Conservation (phyloP, 352 stramenopile species). For the Globisporangium ultimum region DNA sequence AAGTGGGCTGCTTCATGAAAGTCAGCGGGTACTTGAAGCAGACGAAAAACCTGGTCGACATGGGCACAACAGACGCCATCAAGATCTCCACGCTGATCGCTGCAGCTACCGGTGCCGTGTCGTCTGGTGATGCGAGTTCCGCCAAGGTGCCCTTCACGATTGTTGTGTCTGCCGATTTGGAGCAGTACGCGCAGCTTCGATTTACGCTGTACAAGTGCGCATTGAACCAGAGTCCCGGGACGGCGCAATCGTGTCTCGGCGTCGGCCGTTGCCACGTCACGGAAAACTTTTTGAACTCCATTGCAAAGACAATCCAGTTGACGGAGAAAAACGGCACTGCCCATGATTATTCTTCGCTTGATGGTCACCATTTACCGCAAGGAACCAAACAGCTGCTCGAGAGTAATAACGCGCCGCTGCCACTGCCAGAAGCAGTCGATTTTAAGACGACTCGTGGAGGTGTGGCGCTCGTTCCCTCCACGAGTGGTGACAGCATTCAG, state of each 20-base stretch:
- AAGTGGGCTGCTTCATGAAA: constrained; percentile 45
- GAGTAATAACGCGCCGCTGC: not conserved
- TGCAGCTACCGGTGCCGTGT: constrained; percentile 15
- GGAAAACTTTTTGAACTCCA: constrained; percentile 44
- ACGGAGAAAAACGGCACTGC: constrained; percentile 41
- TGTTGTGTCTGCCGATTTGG: constrained; percentile 49
- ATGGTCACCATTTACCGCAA: constrained; percentile 11
- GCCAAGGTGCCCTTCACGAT: constrained; percentile 53
- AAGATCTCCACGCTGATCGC: constrained; percentile 46
- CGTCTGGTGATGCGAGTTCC: constrained; percentile 16
- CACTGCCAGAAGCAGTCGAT: constrained; percentile 9
- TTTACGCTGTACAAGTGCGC: constrained; percentile 59
- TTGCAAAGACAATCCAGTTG: constrained; percentile 38
- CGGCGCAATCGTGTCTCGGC: constrained; percentile 41
- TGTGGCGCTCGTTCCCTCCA: constrained; percentile 7
- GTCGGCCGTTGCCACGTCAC: constrained; percentile 51
- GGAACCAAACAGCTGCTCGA: constrained; percentile 11
- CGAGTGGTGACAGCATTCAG: constrained; percentile 26
- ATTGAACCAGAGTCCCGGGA: constrained; percentile 39
- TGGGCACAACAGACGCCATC: constrained; percentile 59
- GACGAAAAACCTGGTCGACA: constrained; percentile 43
- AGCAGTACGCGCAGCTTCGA: constrained; percentile 57
- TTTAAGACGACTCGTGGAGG: constrained; percentile 11
- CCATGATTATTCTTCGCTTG: constrained; percentile 21
- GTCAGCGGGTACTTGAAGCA: constrained; percentile 44